Evolutionary conservation across 73 alveolate species (phyloP).

Genomic region (Uronychia binucleata): DNA sequence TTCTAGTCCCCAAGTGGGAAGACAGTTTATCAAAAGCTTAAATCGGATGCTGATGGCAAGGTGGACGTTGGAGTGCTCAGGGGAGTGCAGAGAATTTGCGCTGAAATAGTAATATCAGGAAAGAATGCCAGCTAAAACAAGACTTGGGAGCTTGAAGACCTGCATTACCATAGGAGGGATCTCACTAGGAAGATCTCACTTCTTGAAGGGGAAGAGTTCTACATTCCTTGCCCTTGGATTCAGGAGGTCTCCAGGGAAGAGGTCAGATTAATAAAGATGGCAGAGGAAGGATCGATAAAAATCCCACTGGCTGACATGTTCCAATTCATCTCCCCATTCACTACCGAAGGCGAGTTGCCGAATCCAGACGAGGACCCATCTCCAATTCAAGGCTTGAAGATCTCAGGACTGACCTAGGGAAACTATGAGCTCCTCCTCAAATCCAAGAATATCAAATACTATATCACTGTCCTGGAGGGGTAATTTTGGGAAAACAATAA

Average conservation of each 20-base stretch:
- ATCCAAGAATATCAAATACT: neutral
- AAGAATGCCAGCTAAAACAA: neutral
- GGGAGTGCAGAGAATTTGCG: constrained; percentile 5
- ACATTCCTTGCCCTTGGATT: constrained; percentile 36
- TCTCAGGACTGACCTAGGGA: constrained; percentile 17
- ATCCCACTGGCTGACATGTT: neutral
- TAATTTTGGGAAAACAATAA: constrained; percentile 50
- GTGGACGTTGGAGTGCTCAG: constrained; percentile 36
- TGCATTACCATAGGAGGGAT: neutral
- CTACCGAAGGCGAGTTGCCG: neutral
- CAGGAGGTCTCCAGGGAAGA: no score
- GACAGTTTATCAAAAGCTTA: neutral
- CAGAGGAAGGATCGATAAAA: no score
- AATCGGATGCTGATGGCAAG: constrained; percentile 49
- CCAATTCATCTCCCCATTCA: neutral
- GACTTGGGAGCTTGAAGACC: constrained; percentile 13
- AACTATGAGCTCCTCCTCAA: constrained; percentile 18
- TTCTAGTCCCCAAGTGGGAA: neutral
- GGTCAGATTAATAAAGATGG: no score
- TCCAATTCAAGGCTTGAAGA: constrained; percentile 4
- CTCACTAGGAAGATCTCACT: constrained; percentile 19
- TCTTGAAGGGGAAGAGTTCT: constrained; percentile 46
- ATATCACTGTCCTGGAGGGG: constrained; percentile 52
- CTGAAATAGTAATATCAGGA: neutral
- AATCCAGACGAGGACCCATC: neutral